These are phyloP conservation scores for Sarcodon aspratus DNA, from an alignment of 768 basidiomycete genomes.

Conservation along the genomic window DNA sequence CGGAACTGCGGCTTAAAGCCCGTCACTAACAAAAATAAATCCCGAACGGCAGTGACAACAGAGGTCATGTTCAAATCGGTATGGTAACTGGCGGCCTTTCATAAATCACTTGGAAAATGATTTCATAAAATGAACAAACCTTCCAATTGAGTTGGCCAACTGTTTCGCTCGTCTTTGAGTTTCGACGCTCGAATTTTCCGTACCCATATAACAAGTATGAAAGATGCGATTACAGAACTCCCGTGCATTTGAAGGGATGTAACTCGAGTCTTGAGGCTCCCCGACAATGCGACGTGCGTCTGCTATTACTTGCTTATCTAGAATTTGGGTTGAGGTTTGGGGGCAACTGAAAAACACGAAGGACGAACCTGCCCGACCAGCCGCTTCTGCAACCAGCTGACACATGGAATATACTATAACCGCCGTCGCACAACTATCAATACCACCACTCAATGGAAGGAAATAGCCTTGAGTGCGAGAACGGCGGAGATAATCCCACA, in stretches of 20 bases:
- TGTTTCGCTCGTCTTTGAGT: conserved; percentile 82
- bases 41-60: conserved; percentile 73
- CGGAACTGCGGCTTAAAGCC: conserved; percentile 63
- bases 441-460: conserved; percentile 88
- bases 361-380: conserved; percentile 52
- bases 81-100: conserved; percentile 59
- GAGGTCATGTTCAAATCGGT: conserved; percentile 94
- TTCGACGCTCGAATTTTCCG: conserved; percentile 85
- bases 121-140: conserved; percentile 34
- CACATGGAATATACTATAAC: conserved; percentile 97
- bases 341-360: background rate
- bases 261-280: conserved; percentile 69
- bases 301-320: conserved; percentile 75
- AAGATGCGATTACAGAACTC: conserved; percentile 85
- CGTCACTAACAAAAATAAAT: conserved; percentile 78
- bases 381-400: conserved; percentile 75
- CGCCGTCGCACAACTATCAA: conserved; percentile 96
- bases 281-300: conserved; percentile 88
- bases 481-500: conserved; percentile 98
- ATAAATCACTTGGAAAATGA: background rate
- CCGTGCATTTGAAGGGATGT: conserved; percentile 75
- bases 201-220: conserved; percentile 99
- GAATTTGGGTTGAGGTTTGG: conserved; percentile 1
- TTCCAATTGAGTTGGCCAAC: conserved; percentile 80
- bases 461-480: conserved; percentile 94